A percentile compares a stretch with the other conserved stretches of the same genome.
These are phyloP conservation scores for Globisporangium irregulare DNA, from an alignment of 352 stramenopile genomes.

Conservation along the genomic window DNA sequence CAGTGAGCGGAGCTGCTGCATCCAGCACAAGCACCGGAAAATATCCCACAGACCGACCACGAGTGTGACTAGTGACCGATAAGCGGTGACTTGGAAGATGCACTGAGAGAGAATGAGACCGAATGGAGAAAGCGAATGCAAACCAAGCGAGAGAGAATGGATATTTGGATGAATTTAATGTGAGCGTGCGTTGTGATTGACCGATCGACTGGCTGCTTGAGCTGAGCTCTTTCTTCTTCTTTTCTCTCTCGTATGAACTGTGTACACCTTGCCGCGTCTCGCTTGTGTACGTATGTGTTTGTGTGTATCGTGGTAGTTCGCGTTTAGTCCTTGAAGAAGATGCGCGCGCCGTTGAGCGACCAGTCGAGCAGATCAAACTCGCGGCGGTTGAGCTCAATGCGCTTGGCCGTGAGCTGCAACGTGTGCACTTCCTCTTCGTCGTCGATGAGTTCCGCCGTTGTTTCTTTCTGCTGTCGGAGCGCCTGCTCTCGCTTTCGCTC, in stretches of 20 bases:
- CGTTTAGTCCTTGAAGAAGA: constrained; percentile 90
- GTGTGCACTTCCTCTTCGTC: constrained; percentile 87
- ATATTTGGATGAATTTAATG: constrained; percentile 13
- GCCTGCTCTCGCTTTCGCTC: constrained; percentile 74
- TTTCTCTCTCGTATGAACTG: not conserved
- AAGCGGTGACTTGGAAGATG: not conserved
- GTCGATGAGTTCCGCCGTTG: constrained; percentile 79
- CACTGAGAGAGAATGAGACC: not conserved
- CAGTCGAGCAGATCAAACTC: constrained; percentile 91
- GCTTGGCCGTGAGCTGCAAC: constrained; percentile 84
- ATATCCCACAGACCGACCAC: not conserved
- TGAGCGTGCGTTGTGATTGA: not conserved
- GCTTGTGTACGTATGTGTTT: not conserved
- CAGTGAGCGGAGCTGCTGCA: constrained; percentile 29
- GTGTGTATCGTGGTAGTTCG: not conserved
- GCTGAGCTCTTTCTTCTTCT: not conserved
- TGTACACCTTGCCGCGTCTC: not conserved
- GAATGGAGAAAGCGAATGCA: not conserved
- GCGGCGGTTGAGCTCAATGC: constrained; percentile 82
- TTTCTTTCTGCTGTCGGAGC: constrained; percentile 78
- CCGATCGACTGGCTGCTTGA: not conserved
- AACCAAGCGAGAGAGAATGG: constrained; percentile 7
- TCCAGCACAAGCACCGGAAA: constrained; percentile 3
- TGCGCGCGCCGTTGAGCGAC: constrained; percentile 87
- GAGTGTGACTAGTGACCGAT: not conserved